phyloP scores from a whole-genome alignment of 2,329 filamentous ascomycete genomes.

The Thielaviopsis punctulata region DNA sequence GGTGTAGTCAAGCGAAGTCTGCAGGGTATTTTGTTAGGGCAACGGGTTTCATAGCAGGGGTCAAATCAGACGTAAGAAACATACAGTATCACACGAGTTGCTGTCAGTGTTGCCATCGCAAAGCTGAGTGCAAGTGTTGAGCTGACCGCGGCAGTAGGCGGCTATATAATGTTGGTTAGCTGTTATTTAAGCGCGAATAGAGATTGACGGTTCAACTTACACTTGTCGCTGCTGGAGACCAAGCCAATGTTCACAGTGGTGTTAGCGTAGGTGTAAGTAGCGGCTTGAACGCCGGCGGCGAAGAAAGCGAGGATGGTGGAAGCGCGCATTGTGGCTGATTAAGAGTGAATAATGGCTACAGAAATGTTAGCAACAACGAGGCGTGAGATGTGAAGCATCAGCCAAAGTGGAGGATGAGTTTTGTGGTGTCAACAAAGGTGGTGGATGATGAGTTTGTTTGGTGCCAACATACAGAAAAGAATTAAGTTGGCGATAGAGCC shows the following conservation, averaged over 20 bases:
- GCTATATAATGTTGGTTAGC: conserved; percentile 19
- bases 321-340: conserved; percentile 10
- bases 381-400: not conserved
- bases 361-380: not conserved
- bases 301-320: conserved; percentile 7
- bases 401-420: not conserved
- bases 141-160: conserved; percentile 34
- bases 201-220: conserved; percentile 2
- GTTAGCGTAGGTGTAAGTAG: conserved; percentile 10
- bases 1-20: conserved; percentile 28
- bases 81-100: conserved; percentile 32
- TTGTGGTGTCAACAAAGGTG: not conserved
- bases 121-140: conserved; percentile 31
- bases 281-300: conserved; percentile 9
- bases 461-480: not conserved
- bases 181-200: not conserved
- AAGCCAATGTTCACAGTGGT: conserved; percentile 8
- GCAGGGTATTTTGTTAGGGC: not conserved
- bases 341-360: not conserved
- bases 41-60: not conserved
- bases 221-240: conserved; percentile 7
- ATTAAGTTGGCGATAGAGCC: not conserved
- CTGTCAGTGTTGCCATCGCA: conserved; percentile 23
- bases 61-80: conserved; percentile 14
- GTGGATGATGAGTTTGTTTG: not conserved